These are phyloP conservation scores for Immersiporthe knoxdaviesiana DNA, from an alignment of 2,329 filamentous ascomycete genomes.

Conservation along the genomic window DNA sequence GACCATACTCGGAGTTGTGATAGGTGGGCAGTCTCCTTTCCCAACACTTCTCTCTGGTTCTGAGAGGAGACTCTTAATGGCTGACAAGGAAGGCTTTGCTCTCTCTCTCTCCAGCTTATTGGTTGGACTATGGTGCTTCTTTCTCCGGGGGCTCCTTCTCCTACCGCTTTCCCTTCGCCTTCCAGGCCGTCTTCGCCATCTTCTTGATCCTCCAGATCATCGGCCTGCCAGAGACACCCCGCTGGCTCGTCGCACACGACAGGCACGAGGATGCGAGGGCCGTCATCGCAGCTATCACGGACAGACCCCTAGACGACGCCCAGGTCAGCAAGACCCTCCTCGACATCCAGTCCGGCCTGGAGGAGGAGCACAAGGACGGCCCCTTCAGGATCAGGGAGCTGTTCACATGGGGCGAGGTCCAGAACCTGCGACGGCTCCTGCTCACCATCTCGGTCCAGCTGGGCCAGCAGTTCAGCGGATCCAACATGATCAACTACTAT, in stretches of 20 bases:
- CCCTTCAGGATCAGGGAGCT: constrained; percentile 34
- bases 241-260: constrained; percentile 41
- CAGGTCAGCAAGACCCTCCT: constrained; percentile 26
- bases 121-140: constrained; percentile 43
- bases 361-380: constrained; percentile 31
- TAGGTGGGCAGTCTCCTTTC: constrained; percentile 33
- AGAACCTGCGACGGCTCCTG: constrained; percentile 36
- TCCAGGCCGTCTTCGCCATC: constrained; percentile 46
- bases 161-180: constrained; percentile 49
- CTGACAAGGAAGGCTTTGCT: neutral
- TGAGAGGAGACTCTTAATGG: neutral
- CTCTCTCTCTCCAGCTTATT: constrained; percentile 33
- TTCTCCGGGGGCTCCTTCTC: constrained; percentile 39
- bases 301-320: constrained; percentile 31
- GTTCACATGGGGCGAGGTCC: constrained; percentile 32
- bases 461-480: constrained; percentile 37
- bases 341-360: constrained; percentile 31
- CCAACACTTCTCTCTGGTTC: neutral
- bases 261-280: constrained; percentile 37
- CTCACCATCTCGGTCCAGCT: constrained; percentile 36
- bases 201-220: constrained; percentile 42
- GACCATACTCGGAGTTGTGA: constrained; percentile 49
- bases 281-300: constrained; percentile 31
- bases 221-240: constrained; percentile 44
- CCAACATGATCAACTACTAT: constrained; percentile 40